Conservation (phyloP, 2,329 filamentous ascomycete genomes). For the Penicillium sp. region DNA sequence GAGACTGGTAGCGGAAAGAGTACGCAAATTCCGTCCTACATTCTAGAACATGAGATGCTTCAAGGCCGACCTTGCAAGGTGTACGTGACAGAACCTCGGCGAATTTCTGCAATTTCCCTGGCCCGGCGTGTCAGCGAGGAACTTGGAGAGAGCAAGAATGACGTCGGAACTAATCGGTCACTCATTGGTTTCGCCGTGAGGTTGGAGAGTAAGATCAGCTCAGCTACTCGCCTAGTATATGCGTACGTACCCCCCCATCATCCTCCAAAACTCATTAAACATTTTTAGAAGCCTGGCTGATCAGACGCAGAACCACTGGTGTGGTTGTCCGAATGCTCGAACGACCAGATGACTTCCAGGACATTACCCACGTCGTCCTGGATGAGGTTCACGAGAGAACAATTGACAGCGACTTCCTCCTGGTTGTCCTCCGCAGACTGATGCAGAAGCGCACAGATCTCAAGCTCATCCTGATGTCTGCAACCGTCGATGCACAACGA, state of each 20-base stretch:
- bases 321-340: slow-evolving; percentile 99
- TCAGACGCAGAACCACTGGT: slow-evolving; percentile 61
- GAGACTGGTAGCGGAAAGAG: slow-evolving; percentile 98
- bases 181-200: slow-evolving; percentile 94
- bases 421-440: slow-evolving; percentile 88
- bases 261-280: neutral
- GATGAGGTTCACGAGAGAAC: slow-evolving; percentile 97
- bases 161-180: slow-evolving; percentile 81
- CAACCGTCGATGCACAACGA: slow-evolving; percentile 88
- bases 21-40: slow-evolving; percentile 93
- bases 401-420: slow-evolving; percentile 94
- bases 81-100: slow-evolving; percentile 91
- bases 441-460: slow-evolving; percentile 77
- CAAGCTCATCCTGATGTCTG: slow-evolving; percentile 96
- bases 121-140: slow-evolving; percentile 94
- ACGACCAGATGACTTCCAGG: slow-evolving; percentile 80
- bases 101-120: slow-evolving; percentile 94
- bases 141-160: slow-evolving; percentile 80
- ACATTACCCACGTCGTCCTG: slow-evolving; percentile 93
- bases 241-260: slow-evolving; percentile 63
- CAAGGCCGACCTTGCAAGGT: slow-evolving; percentile 85
- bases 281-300: neutral
- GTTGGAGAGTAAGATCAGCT: slow-evolving; percentile 83
- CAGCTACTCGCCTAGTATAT: slow-evolving; percentile 84
- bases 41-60: slow-evolving; percentile 85